phyloP scores from a whole-genome alignment of 2,329 filamentous ascomycete genomes.

The Cladophialophora exuberans region DNA sequence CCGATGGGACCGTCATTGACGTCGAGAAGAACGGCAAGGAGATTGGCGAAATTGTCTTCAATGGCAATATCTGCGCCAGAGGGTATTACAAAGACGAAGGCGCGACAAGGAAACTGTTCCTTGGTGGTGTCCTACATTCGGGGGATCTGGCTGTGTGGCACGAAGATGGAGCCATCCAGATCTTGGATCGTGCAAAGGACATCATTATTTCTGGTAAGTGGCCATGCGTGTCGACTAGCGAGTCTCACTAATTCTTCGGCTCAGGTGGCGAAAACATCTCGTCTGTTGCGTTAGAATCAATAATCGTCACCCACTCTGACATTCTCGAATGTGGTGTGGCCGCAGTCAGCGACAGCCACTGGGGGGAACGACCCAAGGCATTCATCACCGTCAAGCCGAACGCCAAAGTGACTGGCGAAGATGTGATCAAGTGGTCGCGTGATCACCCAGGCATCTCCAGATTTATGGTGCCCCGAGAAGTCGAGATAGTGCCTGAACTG shows the following conservation, averaged over 20 bases:
- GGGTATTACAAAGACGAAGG: conserved; percentile 90
- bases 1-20: conserved; percentile 63
- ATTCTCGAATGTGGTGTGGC: conserved; percentile 92
- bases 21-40: conserved; percentile 72
- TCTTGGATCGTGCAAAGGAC: conserved; percentile 91
- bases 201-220: conserved; percentile 89
- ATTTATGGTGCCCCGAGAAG: conserved; percentile 80
- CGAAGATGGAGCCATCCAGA: conserved; percentile 85
- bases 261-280: conserved; percentile 95
- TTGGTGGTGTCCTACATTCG: conserved; percentile 82
- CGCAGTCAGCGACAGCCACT: conserved; percentile 82
- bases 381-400: conserved; percentile 80
- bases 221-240: background rate
- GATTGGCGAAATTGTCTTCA: conserved; percentile 82
- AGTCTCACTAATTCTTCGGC: conserved; percentile 2
- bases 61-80: conserved; percentile 87
- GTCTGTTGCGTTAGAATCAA: conserved; percentile 85
- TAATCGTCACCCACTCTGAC: conserved; percentile 84
- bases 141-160: conserved; percentile 95
- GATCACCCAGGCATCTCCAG: conserved; percentile 77
- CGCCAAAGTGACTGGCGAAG: conserved; percentile 62
- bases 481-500: conserved; percentile 80
- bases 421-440: conserved; percentile 85
- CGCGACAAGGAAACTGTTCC: conserved; percentile 84
- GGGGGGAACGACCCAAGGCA: conserved; percentile 95